Evolutionary conservation across 352 stramenopile genomes (phyloP).

Genomic region (Globisporangium carolinianum): DNA sequence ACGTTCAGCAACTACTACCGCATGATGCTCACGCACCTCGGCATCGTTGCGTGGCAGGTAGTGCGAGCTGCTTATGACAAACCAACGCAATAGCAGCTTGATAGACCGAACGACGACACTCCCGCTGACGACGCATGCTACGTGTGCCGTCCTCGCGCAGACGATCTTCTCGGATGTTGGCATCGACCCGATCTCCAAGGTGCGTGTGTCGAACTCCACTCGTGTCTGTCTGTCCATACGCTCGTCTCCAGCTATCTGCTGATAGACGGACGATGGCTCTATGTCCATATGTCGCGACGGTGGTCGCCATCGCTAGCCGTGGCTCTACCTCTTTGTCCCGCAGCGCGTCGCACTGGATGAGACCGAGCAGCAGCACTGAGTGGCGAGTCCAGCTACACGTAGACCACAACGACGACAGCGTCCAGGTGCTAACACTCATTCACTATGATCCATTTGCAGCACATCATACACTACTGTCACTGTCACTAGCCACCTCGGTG

Average conservation of each 20-base stretch:
- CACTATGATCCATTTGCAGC: not conserved
- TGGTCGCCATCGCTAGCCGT: conserved; percentile 27
- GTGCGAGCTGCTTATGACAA: not conserved
- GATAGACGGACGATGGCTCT: no score
- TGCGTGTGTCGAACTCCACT: conserved; percentile 6
- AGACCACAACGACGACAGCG: no score
- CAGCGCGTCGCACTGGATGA: conserved; percentile 56
- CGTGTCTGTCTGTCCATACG: no score
- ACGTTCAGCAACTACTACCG: conserved; percentile 76
- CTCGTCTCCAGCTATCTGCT: no score
- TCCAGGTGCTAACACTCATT: no score
- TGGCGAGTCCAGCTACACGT: no score
- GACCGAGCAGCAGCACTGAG: conserved; percentile 1
- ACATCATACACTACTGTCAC: not conserved
- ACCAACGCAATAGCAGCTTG: no score
- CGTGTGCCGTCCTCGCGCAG: conserved; percentile 7
- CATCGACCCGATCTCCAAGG: conserved; percentile 50
- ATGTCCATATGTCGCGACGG: not conserved
- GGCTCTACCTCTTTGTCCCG: conserved; percentile 74
- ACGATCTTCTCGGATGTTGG: conserved; percentile 57
- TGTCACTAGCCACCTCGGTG: no score
- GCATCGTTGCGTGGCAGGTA: conserved; percentile 74
- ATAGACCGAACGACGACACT: no score
- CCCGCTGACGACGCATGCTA: no score
- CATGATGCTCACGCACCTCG: conserved; percentile 73